Percentiles rank a stretch among this genome's conserved stretches.
Evolutionary conservation across 2,329 filamentous ascomycete species (phyloP).

Genomic region (Fusarium aywerte): DNA sequence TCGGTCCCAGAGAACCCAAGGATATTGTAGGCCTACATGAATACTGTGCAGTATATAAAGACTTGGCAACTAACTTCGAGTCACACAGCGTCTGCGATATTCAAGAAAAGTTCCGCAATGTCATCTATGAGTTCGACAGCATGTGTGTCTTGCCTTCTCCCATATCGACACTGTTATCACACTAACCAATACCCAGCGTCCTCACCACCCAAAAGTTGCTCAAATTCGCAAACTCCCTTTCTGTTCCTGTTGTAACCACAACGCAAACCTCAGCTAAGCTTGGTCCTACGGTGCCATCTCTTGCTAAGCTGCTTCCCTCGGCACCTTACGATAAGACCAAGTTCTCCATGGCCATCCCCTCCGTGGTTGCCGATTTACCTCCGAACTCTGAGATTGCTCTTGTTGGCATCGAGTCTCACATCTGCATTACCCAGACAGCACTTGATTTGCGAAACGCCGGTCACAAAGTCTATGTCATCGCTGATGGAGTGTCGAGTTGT

Average conservation of each 20-base stretch:
- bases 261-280: slow-evolving; percentile 85
- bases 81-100: slow-evolving; percentile 84
- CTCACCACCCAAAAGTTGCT: slow-evolving; percentile 76
- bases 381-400: slow-evolving; percentile 72
- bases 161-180: not conserved
- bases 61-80: not conserved
- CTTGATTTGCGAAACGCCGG: slow-evolving; percentile 81
- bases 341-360: slow-evolving; percentile 87
- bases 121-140: slow-evolving; percentile 86
- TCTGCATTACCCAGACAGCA: slow-evolving; percentile 93
- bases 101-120: slow-evolving; percentile 89
- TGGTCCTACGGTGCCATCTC: slow-evolving; percentile 80
- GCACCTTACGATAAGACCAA: slow-evolving; percentile 82
- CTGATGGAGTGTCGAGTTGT: slow-evolving; percentile 89
- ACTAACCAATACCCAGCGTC: slow-evolving; percentile 60
- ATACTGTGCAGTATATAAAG: slow-evolving; percentile 56
- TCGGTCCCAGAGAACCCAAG: slow-evolving; percentile 57
- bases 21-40: slow-evolving; percentile 53
- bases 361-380: slow-evolving; percentile 60
- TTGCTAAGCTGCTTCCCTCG: slow-evolving; percentile 66
- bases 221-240: slow-evolving; percentile 69
- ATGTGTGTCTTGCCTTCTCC: slow-evolving; percentile 64
- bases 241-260: slow-evolving; percentile 84
- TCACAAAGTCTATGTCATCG: slow-evolving; percentile 85
- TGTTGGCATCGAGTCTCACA: slow-evolving; percentile 92